These are phyloP conservation scores for Auriscalpium orientale DNA, from an alignment of 768 basidiomycete genomes.

Conservation along the genomic window DNA sequence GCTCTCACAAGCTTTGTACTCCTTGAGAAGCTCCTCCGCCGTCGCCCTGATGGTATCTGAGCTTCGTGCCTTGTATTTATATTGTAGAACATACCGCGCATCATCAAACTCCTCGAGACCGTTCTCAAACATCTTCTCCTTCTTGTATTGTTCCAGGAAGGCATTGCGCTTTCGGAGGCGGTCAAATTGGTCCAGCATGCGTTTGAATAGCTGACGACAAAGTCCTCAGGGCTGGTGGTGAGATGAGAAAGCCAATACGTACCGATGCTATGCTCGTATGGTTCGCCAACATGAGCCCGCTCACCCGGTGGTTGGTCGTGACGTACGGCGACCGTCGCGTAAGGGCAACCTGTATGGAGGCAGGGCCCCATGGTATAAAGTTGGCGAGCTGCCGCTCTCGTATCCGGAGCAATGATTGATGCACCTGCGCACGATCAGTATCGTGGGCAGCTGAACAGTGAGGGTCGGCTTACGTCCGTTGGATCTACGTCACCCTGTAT, in stretches of 20 bases:
- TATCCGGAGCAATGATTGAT: slow-evolving; percentile 94
- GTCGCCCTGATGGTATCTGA: slow-evolving; percentile 50
- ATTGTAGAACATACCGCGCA: slow-evolving; percentile 55
- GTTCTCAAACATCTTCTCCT: slow-evolving; percentile 92
- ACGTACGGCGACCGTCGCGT: slow-evolving; percentile 89
- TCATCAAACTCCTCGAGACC: slow-evolving; percentile 95
- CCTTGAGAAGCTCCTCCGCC: slow-evolving; percentile 81
- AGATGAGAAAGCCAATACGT: slow-evolving; percentile 22
- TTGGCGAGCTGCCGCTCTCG: slow-evolving; percentile 94
- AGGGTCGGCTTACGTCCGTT: slow-evolving; percentile 62
- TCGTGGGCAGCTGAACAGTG: neutral
- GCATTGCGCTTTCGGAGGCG: slow-evolving; percentile 81
- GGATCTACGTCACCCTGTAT: slow-evolving; percentile 99
- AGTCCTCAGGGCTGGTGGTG: neutral
- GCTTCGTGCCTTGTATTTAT: neutral
- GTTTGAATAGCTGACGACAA: slow-evolving; percentile 72
- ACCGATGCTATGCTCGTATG: slow-evolving; percentile 98
- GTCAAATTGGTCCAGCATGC: slow-evolving; percentile 95
- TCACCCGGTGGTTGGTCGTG: slow-evolving; percentile 85
- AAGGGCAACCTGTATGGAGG: slow-evolving; percentile 94
- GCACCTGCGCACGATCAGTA: slow-evolving; percentile 50
- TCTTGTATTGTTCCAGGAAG: slow-evolving; percentile 96
- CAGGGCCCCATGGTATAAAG: slow-evolving; percentile 99
- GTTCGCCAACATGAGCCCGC: slow-evolving; percentile 97
- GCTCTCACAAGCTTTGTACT: slow-evolving; percentile 95